Base-by-base conservation (phyloP, 1,284 basidiomycete genomes). In the Paramarasmius palmivorus region DNA sequence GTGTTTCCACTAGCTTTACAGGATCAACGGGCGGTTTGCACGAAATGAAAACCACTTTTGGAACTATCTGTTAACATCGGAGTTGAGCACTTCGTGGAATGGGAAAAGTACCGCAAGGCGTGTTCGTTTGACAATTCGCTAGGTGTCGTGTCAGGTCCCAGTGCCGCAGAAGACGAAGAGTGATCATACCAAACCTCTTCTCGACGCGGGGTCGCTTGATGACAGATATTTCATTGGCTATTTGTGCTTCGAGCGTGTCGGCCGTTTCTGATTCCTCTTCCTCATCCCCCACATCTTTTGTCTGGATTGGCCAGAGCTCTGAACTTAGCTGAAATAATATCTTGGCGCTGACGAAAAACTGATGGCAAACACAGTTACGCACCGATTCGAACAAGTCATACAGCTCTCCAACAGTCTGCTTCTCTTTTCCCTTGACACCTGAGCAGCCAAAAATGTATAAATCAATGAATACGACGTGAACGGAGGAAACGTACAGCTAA, bases 361-460 rank as follows among this genome's bases (percentile, higher is more conserved):
- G 5, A 20, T 25, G 17, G 50, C 5, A 7, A n/a, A 68, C 82
- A 63, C n/a, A n/a, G n/a, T n/a, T n/a, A n/a, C n/a, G n/a, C 59
- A 91, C 90, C 51, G 79, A 80, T 58, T 90, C 87, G 55, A 93
- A 89, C 10, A 93, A 64, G 64, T 90, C 88, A 59, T 86, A 88
- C 37, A 90, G 68, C 64, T 93, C 91, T 32, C 83, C 82, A 4
- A 90, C 79, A 0, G 87, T 79, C 62, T 86, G 85, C 57, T 78
- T 87, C 66, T 93, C 90, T 62, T 87, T 92, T 19, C 90, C 90
- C 66, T 87, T 88, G 25, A 90, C 79, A 58, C 77, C 77, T 79
- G 41, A 4, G 41, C 17, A 52, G 45, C 54, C 44, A 23, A 2
- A 29, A 2, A 7, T 41, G 50, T 32, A 14, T 47, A 6, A 34